Conservation (phyloP, 83 land plant genomes). For the Isoetes engelmannii region DNA sequence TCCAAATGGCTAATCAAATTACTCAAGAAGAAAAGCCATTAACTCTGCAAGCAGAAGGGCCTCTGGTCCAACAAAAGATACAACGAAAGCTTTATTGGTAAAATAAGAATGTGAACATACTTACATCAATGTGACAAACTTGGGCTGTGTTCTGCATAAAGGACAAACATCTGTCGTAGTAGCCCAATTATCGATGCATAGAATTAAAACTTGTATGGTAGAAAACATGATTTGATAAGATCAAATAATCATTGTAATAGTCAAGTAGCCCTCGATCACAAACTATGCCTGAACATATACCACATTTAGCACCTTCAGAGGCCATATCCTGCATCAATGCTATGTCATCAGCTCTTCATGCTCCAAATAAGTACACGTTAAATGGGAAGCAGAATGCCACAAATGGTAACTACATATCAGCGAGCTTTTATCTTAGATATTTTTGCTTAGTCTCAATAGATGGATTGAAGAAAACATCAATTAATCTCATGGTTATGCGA, state of each 20-base stretch:
- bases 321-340: conserved; percentile 22
- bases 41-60: too few relatives aligned
- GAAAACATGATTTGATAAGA: not conserved
- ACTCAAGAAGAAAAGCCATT: too few relatives aligned
- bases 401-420: too few relatives aligned
- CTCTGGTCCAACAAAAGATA: too few relatives aligned
- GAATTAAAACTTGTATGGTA: conserved; percentile 77
- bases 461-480: too few relatives aligned
- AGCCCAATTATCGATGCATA: conserved; percentile 80
- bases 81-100: not conserved
- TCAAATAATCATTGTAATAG: conserved; percentile 47
- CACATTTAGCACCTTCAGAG: conserved; percentile 48
- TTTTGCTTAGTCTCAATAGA: too few relatives aligned
- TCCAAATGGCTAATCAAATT: too few relatives aligned
- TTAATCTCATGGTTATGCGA: too few relatives aligned
- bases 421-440: too few relatives aligned
- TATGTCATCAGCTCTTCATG: too few relatives aligned
- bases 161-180: conserved; percentile 72
- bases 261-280: conserved; percentile 64
- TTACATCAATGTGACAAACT: conserved; percentile 59
- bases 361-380: too few relatives aligned
- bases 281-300: conserved; percentile 57
- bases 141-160: conserved; percentile 59
- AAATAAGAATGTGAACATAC: conserved; percentile 24
- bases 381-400: too few relatives aligned